Base-by-base conservation (phyloP, 2,329 filamentous ascomycete species). In the Chaetomium sp. region DNA sequence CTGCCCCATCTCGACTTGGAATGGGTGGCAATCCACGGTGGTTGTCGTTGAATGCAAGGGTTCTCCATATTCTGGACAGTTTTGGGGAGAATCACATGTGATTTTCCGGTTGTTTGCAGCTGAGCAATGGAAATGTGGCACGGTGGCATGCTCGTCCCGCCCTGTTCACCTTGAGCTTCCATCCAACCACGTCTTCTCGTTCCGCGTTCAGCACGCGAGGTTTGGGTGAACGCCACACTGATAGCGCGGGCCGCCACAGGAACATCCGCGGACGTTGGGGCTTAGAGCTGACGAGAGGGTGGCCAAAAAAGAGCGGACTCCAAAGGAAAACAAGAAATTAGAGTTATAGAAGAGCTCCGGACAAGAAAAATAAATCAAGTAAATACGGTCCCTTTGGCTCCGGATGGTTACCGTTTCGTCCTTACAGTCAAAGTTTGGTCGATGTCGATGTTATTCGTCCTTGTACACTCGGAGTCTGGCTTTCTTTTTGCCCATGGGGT, bases 51-150 rank as follows among this genome's bases (percentile, higher is more conserved):
- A 54, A 13, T 53, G 33, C 33, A 42, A n/a, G 47, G 31, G 31
- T 47, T 56, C 59, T 62, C 59, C 59, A 61, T 29, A 19, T 60
- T 42, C n/a, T 8, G 16, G 23, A 3, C 50, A 54, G 42, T 54
- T 21, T 45, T 42, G n/a, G n/a, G n/a, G 25, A 50, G 59, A 55
- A 55, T 61, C 59, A 55, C 59, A 61, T 55, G 50, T 50, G 38
- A 47, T 19, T 57, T 21, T 29, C 13, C 47, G 10, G 23, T 51
- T 50, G 47, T 50, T 23, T 8, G 47, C 23, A 50, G 47, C 47
- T 50, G 21, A 23, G 23, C 3, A 29, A 29, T 29, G 27, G 23
- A 50, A 16, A 42, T 6, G 19, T 50, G 47, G 47, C 47, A 10
- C 12, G 5, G 13, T 58, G 7, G 6, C 45, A 16, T 25, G 29